These are phyloP conservation scores for Dactylis glomerata DNA, from an alignment of 176 grass and related monocot species.

Conservation along the genomic window DNA sequence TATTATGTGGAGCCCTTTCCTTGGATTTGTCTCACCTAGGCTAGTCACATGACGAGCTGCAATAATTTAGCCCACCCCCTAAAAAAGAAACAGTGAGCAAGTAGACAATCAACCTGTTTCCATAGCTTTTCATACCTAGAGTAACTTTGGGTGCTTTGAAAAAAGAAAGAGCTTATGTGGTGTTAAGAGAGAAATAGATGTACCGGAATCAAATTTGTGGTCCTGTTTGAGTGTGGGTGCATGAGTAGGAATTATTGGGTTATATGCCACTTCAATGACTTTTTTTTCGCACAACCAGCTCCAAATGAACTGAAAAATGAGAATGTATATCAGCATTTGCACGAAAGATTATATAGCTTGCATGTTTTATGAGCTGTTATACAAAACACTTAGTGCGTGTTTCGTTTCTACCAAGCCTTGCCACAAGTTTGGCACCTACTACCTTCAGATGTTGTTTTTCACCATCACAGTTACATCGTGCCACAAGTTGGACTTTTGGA, in stretches of 20 bases:
- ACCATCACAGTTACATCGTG: neutral
- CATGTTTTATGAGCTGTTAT: neutral
- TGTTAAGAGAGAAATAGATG: neutral
- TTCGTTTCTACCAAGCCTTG: neutral
- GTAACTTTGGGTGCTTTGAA: slow-evolving; percentile 13
- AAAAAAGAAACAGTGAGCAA: slow-evolving; percentile 19
- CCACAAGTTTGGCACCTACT: neutral
- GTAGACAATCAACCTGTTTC: neutral
- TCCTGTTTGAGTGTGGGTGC: neutral
- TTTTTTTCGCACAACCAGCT: neutral
- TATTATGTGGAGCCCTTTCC: slow-evolving; percentile 59
- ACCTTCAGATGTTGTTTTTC: neutral
- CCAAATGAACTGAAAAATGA: neutral
- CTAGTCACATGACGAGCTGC: slow-evolving; percentile 34
- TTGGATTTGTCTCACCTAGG: slow-evolving; percentile 49
- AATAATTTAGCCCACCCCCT: slow-evolving; percentile 49
- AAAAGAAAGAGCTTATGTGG: slow-evolving; percentile 36
- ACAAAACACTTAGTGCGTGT: neutral
- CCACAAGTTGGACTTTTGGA: too few relatives aligned
- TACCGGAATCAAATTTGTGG: neutral
- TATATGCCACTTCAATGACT: neutral
- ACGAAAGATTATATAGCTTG: neutral
- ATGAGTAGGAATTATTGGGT: neutral
- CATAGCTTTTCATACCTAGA: neutral
- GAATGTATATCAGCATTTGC: neutral